Percentiles rank a stretch among this genome's conserved stretches.
These are phyloP conservation scores for Sordariomycetes sp. DNA, from an alignment of 2,329 filamentous ascomycete species.

Conservation along the genomic window DNA sequence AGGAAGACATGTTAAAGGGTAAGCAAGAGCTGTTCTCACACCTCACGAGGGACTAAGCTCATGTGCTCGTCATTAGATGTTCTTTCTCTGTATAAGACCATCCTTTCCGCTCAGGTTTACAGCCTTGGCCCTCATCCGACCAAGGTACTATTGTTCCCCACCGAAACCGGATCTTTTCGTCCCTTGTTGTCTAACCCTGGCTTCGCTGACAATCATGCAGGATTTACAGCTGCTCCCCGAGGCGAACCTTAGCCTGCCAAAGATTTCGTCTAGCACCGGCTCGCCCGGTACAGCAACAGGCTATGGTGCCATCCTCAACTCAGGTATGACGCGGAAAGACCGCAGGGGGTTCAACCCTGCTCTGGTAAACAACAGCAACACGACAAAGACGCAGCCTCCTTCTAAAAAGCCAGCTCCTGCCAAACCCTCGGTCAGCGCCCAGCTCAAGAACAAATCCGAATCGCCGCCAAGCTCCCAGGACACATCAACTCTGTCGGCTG, in stretches of 20 bases:
- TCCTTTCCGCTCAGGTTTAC: constrained; percentile 76
- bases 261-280: background rate
- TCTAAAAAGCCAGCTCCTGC: background rate
- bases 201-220: background rate
- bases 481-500: constrained; percentile 7
- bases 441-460: constrained; percentile 2
- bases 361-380: background rate
- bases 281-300: background rate
- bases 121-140: constrained; percentile 62
- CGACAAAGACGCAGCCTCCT: background rate
- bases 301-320: background rate
- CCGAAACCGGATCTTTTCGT: background rate
- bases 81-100: constrained; percentile 55
- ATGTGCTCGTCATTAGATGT: constrained; percentile 32
- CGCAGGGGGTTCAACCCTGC: constrained; percentile 18
- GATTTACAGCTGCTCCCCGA: constrained; percentile 2
- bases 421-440: background rate
- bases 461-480: constrained; percentile 10
- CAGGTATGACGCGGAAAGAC: background rate
- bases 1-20: constrained; percentile 63
- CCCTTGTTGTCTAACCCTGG: background rate
- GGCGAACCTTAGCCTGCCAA: background rate
- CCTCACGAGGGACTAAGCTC: background rate
- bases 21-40: constrained; percentile 3
- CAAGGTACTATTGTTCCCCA: constrained; percentile 16